Percentiles rank a stretch among this genome's conserved stretches.
These are phyloP conservation scores for Gossypium anomalum DNA, from an alignment of 345 rosid genomes.

Conservation along the genomic window DNA sequence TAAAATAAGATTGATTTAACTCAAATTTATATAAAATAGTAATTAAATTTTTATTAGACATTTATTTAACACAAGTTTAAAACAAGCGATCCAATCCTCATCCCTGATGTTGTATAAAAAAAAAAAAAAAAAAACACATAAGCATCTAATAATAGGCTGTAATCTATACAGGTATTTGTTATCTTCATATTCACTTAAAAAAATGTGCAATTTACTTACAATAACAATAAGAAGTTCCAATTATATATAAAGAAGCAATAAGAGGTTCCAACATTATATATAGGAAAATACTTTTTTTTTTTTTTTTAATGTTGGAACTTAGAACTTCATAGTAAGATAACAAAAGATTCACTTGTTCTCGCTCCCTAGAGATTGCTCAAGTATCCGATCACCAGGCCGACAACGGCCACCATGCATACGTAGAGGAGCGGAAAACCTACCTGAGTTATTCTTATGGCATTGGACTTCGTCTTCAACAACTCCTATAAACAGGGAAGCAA, in stretches of 20 bases:
- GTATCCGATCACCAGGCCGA: slow-evolving; percentile 37
- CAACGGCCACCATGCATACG: slow-evolving; percentile 36
- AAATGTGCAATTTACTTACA: background rate
- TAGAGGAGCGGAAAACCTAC: slow-evolving; percentile 46
- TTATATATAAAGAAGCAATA: background rate
- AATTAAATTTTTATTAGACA: no score
- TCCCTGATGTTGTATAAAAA: no score
- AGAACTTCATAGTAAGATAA: background rate
- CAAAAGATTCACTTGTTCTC: background rate
- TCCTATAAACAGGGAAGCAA: slow-evolving; percentile 30
- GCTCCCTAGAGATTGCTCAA: slow-evolving; percentile 14
- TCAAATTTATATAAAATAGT: no score
- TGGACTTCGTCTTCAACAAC: slow-evolving; percentile 25
- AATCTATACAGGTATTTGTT: no score
- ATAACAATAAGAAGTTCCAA: background rate
- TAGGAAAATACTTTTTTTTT: background rate
- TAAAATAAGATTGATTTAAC: no score
- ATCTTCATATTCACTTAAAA: background rate
- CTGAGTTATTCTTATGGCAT: slow-evolving; percentile 26
- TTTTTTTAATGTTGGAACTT: background rate
- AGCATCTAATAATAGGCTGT: no score
- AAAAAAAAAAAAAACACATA: no score
- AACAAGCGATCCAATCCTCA: no score
- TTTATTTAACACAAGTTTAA: no score
- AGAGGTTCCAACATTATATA: background rate